Conservation (phyloP, 257 asterid genomes). For the Solanum rostratum region DNA sequence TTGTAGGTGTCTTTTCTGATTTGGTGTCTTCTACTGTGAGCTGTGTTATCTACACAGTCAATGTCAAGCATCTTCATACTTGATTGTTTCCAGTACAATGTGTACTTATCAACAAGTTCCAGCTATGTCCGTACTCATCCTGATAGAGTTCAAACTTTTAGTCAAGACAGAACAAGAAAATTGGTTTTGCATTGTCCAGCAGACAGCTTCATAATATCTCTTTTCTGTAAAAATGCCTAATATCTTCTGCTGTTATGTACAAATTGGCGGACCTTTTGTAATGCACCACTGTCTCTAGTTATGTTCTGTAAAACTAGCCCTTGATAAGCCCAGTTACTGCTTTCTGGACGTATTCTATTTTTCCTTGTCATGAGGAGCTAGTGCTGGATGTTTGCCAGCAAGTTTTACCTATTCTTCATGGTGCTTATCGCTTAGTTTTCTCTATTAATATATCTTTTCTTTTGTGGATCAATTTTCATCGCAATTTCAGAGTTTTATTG, state of each 20-base stretch:
- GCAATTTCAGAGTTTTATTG: background rate
- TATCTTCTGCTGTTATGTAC: background rate
- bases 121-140: background rate
- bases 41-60: background rate
- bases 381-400: background rate
- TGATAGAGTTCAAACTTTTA: background rate
- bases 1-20: background rate
- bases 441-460: background rate
- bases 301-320: background rate
- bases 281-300: background rate
- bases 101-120: background rate
- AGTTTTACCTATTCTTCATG: background rate
- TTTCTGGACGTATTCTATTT: background rate
- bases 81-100: background rate
- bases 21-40: background rate
- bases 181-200: background rate
- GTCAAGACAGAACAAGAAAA: background rate
- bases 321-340: background rate
- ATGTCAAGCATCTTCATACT: background rate
- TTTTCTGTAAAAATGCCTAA: background rate
- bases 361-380: background rate
- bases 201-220: background rate
- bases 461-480: background rate
- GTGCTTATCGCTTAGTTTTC: background rate
- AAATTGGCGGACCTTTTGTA: background rate